Evolutionary conservation across 129 eudicot species (phyloP), one percentile per base, ranked within the genome.

Genomic region (Chrysanthemum seticuspe): DNA sequence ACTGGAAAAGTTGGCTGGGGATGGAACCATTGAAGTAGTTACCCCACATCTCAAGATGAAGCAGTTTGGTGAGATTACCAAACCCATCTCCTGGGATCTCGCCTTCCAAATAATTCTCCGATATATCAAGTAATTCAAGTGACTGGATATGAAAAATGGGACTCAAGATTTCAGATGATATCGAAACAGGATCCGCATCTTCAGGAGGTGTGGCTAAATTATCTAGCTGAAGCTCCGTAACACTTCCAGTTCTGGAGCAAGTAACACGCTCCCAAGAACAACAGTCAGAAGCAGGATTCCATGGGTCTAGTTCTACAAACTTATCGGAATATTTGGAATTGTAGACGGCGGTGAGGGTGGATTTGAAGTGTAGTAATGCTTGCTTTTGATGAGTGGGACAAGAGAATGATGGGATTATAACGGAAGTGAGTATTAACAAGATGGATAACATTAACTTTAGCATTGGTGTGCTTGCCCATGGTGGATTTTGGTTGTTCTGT

Each of bases 241-340:
- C 62, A 8, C 23, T 19, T 29, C 23, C 51, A 0, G 79, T 60
- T 66, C 16, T 12, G 27, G 40, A 21, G 29, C 92, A 87, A 9
- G 59, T 65, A 12, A 87, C 89, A 13, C 82, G 55, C 18, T 70
- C 85, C 92, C 92, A 84, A 1, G 67, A n/a, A 60, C 89, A 87
- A 67, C 92, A 87, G 44, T 82, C 79, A 8, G 82, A 61, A 48
- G 11, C 58, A 1, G 75, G 72, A 36, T 74, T 71, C 92, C 92
- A 87, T 14, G 89, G 67, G 5, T 82, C 73, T 25, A 77, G 76
- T 15, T 77, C 62, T 3, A 12, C 13, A 12, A 18, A 18, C 13
- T 13, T 29, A 23, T 6, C 6, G 15, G n/a, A 8, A 23, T 1
- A 6, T 40, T 6, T 69, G 44, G 88, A 61, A 31, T 84, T 65